phyloP scores from a whole-genome alignment of 352 stramenopile genomes.

The Hyaloperonospora brassicae region DNA sequence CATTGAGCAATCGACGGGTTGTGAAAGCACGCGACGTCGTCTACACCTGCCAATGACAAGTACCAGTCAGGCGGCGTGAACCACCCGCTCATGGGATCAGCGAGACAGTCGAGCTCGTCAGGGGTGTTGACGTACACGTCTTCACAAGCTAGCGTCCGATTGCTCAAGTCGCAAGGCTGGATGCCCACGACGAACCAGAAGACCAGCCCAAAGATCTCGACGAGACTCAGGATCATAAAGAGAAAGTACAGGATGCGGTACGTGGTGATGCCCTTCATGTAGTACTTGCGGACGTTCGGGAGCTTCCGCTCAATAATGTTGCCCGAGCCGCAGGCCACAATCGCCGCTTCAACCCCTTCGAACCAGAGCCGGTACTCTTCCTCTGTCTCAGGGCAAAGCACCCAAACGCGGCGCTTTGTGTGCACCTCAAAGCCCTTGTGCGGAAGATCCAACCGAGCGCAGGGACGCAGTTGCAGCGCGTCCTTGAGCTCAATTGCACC shows the following conservation, averaged over 20 bases:
- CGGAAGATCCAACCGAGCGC: constrained; percentile 68
- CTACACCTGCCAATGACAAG: constrained; percentile 55
- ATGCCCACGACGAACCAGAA: constrained; percentile 78
- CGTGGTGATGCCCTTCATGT: constrained; percentile 78
- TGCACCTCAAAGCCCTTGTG: constrained; percentile 72
- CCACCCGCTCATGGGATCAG: constrained; percentile 52
- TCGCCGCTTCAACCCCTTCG: constrained; percentile 63
- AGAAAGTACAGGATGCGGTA: constrained; percentile 77
- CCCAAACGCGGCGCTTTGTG: constrained; percentile 79
- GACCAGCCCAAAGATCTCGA: constrained; percentile 63
- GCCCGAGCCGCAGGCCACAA: constrained; percentile 59
- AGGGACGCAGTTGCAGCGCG: constrained; percentile 72
- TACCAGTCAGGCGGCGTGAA: constrained; percentile 73
- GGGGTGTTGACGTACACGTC: constrained; percentile 55
- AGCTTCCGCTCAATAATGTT: constrained; percentile 85
- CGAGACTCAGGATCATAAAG: constrained; percentile 57
- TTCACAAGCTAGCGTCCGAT: constrained; percentile 39
- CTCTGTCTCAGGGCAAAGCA: constrained; percentile 77
- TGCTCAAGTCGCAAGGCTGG: constrained; percentile 59
- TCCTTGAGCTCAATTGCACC: constrained; percentile 80
- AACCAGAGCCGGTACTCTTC: constrained; percentile 85
- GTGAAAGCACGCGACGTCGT: constrained; percentile 74
- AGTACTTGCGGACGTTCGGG: constrained; percentile 84
- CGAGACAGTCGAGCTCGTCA: constrained; percentile 45
- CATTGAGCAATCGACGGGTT: constrained; percentile 66